Percentiles rank a stretch among this genome's conserved stretches.
These are phyloP conservation scores for Bassia scoparia DNA, from an alignment of 148 eudicot species.

Conservation along the genomic window DNA sequence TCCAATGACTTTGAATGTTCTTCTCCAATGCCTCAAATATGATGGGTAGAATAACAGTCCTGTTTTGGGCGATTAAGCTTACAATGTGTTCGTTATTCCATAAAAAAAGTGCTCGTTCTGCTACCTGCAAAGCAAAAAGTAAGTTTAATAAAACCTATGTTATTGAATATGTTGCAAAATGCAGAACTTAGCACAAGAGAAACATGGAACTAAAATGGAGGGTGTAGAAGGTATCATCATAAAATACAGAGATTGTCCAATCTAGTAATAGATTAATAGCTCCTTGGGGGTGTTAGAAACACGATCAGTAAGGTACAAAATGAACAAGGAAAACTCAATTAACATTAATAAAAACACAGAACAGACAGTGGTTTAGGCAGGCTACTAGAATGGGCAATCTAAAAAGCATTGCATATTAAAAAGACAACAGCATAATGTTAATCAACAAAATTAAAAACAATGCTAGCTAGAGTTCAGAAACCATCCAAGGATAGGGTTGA, in stretches of 20 bases:
- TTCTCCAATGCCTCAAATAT: conserved; percentile 71
- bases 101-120: conserved; percentile 66
- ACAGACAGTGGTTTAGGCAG: not conserved
- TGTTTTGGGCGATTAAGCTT: conserved; percentile 61
- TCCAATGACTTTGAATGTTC: conserved; percentile 70
- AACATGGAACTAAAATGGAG: too few relatives aligned
- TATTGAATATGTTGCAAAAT: not conserved
- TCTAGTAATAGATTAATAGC: too few relatives aligned
- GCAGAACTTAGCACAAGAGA: not conserved
- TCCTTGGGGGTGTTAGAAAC: not conserved
- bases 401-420: not conserved
- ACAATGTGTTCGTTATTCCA: conserved; percentile 82
- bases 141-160: not conserved
- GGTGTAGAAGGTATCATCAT: too few relatives aligned
- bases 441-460: too few relatives aligned
- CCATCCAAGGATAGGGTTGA: too few relatives aligned
- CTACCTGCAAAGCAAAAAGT: conserved; percentile 46
- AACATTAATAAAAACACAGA: not conserved
- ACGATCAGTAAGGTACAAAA: not conserved
- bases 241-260: too few relatives aligned
- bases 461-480: too few relatives aligned
- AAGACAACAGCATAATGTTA: too few relatives aligned
- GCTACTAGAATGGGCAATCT: not conserved
- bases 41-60: conserved; percentile 52
- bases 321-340: not conserved